Percentiles rank a stretch among this genome's conserved stretches.
These are phyloP conservation scores for Colletotrichum tanaceti DNA, from an alignment of 2,329 filamentous ascomycete species.

Conservation along the genomic window DNA sequence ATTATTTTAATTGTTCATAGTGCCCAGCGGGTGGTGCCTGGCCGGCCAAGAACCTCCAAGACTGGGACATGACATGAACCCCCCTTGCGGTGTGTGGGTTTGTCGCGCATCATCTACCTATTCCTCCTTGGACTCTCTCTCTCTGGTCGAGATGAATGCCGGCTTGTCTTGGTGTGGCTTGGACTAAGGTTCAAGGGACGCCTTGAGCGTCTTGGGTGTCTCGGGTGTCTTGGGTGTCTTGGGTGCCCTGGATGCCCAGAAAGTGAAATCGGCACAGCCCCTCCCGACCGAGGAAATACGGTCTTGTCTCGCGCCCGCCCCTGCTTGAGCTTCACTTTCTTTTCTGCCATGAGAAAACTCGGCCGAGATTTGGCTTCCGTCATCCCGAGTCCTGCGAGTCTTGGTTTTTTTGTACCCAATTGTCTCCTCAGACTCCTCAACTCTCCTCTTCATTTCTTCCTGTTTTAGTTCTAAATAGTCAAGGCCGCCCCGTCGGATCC, in stretches of 20 bases:
- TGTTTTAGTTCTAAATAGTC: background rate
- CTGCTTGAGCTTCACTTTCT: background rate
- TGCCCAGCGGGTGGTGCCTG: background rate
- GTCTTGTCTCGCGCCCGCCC: too few species aligned
- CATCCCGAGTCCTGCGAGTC: background rate
- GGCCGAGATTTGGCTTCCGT: background rate
- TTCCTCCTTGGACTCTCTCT: background rate
- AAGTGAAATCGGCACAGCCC: constrained; percentile 8
- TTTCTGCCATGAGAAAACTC: background rate
- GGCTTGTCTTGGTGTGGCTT: constrained; percentile 2
- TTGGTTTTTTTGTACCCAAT: background rate
- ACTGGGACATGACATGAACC: too few species aligned
- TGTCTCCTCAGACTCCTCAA: background rate
- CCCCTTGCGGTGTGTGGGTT: background rate
- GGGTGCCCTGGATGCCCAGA: constrained; percentile 2
- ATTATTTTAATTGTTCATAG: too few species aligned
- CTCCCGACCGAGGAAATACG: constrained; percentile 1
- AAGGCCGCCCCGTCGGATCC: background rate
- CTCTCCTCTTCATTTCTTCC: too few species aligned
- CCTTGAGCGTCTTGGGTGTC: background rate
- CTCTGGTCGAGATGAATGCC: background rate
- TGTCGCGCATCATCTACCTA: background rate
- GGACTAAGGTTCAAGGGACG: background rate
- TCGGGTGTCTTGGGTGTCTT: background rate
- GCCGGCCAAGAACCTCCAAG: constrained; percentile 14